A percentile compares a stretch with the other conserved stretches of the same genome.
phyloP scores from a whole-genome alignment of 75 land plant genomes.

The Selaginella moellendorffii region DNA sequence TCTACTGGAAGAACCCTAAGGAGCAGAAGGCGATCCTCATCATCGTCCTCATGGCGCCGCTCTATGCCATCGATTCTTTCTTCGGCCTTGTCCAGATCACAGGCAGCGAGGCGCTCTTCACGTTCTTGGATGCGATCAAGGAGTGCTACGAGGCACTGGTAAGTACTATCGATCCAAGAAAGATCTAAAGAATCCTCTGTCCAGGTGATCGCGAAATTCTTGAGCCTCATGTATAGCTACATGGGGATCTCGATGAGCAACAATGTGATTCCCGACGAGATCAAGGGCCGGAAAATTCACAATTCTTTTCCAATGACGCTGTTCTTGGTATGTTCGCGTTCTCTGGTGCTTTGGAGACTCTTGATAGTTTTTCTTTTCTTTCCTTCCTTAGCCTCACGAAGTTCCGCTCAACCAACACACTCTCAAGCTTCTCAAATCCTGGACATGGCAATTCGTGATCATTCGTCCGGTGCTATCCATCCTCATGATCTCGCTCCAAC shows the following conservation, averaged over 20 bases:
- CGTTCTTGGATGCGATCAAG: constrained; percentile 66
- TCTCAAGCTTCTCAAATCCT: constrained; percentile 62
- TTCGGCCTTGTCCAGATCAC: constrained; percentile 59
- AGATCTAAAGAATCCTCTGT: too few species aligned
- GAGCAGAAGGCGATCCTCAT: constrained; percentile 80
- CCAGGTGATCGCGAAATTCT: constrained; percentile 81
- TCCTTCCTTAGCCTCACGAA: constrained; percentile 69
- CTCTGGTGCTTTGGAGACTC: too few species aligned
- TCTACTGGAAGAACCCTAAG: constrained; percentile 97
- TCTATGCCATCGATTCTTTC: constrained; percentile 80
- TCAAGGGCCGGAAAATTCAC: constrained; percentile 86
- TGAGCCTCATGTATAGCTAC: constrained; percentile 79
- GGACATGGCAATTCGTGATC: constrained; percentile 99
- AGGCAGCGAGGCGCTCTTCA: constrained; percentile 68
- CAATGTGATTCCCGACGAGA: constrained; percentile 89
- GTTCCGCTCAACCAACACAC: constrained; percentile 54
- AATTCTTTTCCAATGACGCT: constrained; percentile 80
- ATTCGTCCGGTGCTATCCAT: constrained; percentile 74
- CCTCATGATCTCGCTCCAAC: constrained; percentile 59
- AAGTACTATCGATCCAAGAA: too few species aligned
- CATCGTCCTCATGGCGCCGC: constrained; percentile 90
- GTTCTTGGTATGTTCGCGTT: constrained; percentile 54
- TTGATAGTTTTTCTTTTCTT: too few species aligned
- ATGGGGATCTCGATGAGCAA: constrained; percentile 69
- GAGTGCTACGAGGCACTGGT: constrained; percentile 98